A percentile compares a stretch with the other conserved stretches of the same genome.
These are phyloP conservation scores for Dothistroma septosporum DNA, from an alignment of 2,329 filamentous ascomycete species.

Conservation along the genomic window DNA sequence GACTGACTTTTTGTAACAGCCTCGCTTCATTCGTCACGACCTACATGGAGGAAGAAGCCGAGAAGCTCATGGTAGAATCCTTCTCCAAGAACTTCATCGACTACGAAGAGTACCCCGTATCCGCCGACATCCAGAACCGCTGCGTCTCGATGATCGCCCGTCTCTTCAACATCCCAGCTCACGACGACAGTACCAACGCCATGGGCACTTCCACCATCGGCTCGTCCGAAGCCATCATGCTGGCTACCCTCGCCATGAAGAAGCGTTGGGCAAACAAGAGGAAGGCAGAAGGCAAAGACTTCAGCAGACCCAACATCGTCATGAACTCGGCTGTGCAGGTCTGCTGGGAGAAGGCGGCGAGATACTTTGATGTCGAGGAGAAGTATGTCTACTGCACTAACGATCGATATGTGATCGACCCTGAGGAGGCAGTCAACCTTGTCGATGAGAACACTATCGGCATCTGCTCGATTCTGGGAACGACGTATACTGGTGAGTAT, in stretches of 20 bases:
- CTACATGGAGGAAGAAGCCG: conserved; percentile 95
- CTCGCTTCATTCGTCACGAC: conserved; percentile 92
- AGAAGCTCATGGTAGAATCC: conserved; percentile 89
- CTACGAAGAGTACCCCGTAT: conserved; percentile 50
- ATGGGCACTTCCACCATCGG: conserved; percentile 87
- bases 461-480: conserved; percentile 85
- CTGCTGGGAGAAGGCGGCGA: conserved; percentile 80
- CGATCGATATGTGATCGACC: conserved; percentile 61
- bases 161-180: conserved; percentile 73
- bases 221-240: conserved; percentile 83
- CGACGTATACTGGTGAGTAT: conserved; percentile 93
- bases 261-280: conserved; percentile 86
- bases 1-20: conserved; percentile 43
- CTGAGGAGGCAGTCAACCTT: conserved; percentile 57
- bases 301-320: conserved; percentile 79
- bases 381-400: conserved; percentile 65
- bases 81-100: conserved; percentile 85
- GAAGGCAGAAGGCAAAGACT: conserved; percentile 75
- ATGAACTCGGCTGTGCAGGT: conserved; percentile 97
- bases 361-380: conserved; percentile 73
- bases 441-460: conserved; percentile 75
- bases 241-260: conserved; percentile 86
- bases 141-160: conserved; percentile 72
- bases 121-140: conserved; percentile 68
- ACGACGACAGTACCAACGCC: conserved; percentile 55